A percentile compares a stretch with the other conserved stretches of the same genome.
Evolutionary conservation across 129 eudicot genomes (phyloP).

Genomic region (Arctium minus): DNA sequence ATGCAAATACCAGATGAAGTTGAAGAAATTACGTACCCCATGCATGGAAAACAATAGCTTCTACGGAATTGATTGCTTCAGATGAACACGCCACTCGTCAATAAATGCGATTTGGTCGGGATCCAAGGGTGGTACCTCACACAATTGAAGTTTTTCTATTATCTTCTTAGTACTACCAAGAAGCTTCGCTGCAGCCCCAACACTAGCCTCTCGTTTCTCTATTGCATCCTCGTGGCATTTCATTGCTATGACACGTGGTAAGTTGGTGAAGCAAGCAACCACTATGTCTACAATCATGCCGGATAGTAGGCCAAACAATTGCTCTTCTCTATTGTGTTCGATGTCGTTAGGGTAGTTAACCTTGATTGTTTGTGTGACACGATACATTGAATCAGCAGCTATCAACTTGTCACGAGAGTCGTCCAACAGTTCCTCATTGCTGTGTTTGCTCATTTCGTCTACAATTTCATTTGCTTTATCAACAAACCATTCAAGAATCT

Average conservation of each 20-base stretch:
- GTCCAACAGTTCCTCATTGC: not conserved
- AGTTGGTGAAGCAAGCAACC: constrained; percentile 21
- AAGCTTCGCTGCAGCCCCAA: constrained; percentile 8
- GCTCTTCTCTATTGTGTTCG: not conserved
- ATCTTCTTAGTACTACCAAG: constrained; percentile 12
- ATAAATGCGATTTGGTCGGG: too few species aligned
- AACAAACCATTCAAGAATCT: constrained; percentile 20
- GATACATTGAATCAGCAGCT: constrained; percentile 49
- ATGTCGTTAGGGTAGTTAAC: not conserved
- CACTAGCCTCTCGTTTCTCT: constrained; percentile 20
- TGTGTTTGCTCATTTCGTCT: not conserved
- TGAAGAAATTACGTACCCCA: not conserved
- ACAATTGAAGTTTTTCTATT: not conserved
- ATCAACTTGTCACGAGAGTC: constrained; percentile 7
- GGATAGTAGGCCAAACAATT: constrained; percentile 5
- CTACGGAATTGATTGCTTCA: too few species aligned
- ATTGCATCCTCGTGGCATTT: constrained; percentile 10
- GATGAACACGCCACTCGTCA: too few species aligned
- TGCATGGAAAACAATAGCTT: not conserved
- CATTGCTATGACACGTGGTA: constrained; percentile 18
- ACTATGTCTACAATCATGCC: constrained; percentile 19
- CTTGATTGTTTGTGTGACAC: constrained; percentile 22
- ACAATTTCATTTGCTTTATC: constrained; percentile 6
- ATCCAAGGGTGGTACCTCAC: too few species aligned
- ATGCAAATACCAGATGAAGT: not conserved